Evolutionary conservation across 2,329 filamentous ascomycete genomes (phyloP).

Genomic region (Aaosphaeria arxii): DNA sequence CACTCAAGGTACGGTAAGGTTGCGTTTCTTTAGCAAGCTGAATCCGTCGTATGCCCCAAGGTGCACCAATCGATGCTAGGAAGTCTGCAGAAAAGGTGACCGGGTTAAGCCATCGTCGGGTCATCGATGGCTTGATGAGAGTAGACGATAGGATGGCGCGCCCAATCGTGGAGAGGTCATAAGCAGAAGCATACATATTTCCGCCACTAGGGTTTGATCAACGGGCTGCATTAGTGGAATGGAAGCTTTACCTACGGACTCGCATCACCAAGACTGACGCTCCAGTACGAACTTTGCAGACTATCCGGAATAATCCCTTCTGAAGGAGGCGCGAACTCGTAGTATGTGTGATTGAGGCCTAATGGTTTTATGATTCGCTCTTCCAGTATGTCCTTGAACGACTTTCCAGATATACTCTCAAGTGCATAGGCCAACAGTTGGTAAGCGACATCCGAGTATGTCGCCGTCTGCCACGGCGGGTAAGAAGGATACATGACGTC

Average conservation of each 20-base stretch:
- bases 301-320: conserved; percentile 37
- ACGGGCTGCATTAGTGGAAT: neutral
- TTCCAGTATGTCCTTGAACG: conserved; percentile 34
- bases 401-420: conserved; percentile 39
- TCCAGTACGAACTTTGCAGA: conserved; percentile 17
- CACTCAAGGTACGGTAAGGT: conserved; percentile 8
- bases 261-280: conserved; percentile 16
- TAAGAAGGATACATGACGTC: conserved; percentile 30
- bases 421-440: conserved; percentile 37
- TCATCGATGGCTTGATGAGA: conserved; percentile 12
- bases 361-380: conserved; percentile 39
- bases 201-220: conserved; percentile 15
- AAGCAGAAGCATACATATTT: conserved; percentile 19
- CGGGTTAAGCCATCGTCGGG: conserved; percentile 21
- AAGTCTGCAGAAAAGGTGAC: conserved; percentile 15
- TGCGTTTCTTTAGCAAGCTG: conserved; percentile 9
- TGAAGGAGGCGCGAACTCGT: conserved; percentile 19
- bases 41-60: conserved; percentile 21
- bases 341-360: conserved; percentile 37
- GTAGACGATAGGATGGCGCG: conserved; percentile 17
- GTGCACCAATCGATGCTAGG: conserved; percentile 11
- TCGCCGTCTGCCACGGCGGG: conserved; percentile 27
- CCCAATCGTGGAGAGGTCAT: conserved; percentile 16
- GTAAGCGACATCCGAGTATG: conserved; percentile 38
- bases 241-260: conserved; percentile 12